Evolutionary conservation across 2,329 filamentous ascomycete species (phyloP).

Genomic region (Ophiosphaerella narmari): DNA sequence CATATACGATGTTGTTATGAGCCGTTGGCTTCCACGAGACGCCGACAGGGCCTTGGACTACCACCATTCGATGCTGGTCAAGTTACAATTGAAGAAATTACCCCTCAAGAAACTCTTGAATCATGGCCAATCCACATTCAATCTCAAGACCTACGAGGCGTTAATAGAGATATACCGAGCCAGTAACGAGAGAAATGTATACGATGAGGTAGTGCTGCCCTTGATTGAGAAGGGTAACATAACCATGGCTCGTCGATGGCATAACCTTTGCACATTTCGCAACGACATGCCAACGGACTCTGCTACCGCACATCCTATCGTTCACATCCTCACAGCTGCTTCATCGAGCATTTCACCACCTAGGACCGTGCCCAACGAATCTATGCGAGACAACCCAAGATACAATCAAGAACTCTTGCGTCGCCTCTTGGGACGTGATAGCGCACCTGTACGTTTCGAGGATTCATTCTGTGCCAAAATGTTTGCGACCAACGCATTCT

Average conservation of each 20-base stretch:
- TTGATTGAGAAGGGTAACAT: constrained; percentile 35
- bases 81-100: constrained; percentile 27
- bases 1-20: constrained; percentile 54
- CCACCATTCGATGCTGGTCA: constrained; percentile 32
- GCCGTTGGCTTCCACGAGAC: constrained; percentile 39
- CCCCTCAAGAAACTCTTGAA: constrained; percentile 29
- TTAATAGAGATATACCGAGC: constrained; percentile 47
- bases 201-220: constrained; percentile 47
- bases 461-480: constrained; percentile 77
- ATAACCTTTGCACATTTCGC: constrained; percentile 43
- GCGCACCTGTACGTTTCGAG: constrained; percentile 51
- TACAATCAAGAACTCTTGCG: constrained; percentile 41
- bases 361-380: constrained; percentile 7
- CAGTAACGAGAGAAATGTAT: constrained; percentile 45
- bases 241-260: constrained; percentile 44
- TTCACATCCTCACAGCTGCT: constrained; percentile 37
- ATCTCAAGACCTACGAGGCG: constrained; percentile 24
- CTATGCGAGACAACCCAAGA: constrained; percentile 10
- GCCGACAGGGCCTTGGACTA: constrained; percentile 24
- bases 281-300: constrained; percentile 45
- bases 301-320: constrained; percentile 34
- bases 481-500: constrained; percentile 77
- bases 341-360: constrained; percentile 13
- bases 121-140: constrained; percentile 8
- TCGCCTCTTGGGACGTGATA: constrained; percentile 47